phyloP scores from a whole-genome alignment of 495 filamentous ascomycete genomes.

The Tuber microsphaerosporum region DNA sequence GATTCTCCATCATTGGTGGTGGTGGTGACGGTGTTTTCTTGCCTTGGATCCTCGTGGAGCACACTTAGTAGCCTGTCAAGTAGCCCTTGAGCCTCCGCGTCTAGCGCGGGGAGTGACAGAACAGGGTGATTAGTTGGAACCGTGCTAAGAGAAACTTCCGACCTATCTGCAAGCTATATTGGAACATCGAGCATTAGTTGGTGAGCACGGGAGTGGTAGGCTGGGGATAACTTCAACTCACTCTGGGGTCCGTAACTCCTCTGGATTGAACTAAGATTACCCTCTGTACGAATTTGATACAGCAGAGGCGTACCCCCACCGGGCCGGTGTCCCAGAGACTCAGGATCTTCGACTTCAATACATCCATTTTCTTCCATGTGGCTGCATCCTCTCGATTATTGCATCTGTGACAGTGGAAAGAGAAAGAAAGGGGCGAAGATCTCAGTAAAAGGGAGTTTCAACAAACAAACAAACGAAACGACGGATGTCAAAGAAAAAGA shows the following conservation, averaged over 20 bases:
- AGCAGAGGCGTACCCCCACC: slow-evolving; percentile 74
- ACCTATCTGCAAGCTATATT: slow-evolving; percentile 65
- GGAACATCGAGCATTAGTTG: slow-evolving; percentile 16
- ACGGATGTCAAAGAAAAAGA: not conserved
- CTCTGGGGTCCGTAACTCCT: slow-evolving; percentile 77
- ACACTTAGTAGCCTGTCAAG: slow-evolving; percentile 81
- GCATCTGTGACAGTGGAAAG: slow-evolving; percentile 53
- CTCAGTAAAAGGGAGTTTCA: slow-evolving; percentile 39
- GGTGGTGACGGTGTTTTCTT: slow-evolving; percentile 35
- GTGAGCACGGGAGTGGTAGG: slow-evolving; percentile 39
- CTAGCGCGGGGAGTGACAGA: slow-evolving; percentile 68
- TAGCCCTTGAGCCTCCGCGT: slow-evolving; percentile 83
- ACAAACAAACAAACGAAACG: slow-evolving; percentile 26
- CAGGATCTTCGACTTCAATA: slow-evolving; percentile 82
- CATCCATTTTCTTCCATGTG: slow-evolving; percentile 78
- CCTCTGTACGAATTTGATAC: slow-evolving; percentile 91
- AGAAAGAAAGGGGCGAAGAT: slow-evolving; percentile 32
- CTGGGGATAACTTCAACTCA: slow-evolving; percentile 46
- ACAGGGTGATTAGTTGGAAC: slow-evolving; percentile 75
- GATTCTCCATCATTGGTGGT: not conserved
- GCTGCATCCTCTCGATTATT: slow-evolving; percentile 69
- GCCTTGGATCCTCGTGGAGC: slow-evolving; percentile 80
- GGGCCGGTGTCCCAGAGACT: slow-evolving; percentile 78
- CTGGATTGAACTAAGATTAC: slow-evolving; percentile 88
- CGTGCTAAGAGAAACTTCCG: slow-evolving; percentile 78